Conservation (phyloP, 371 early-diverging fungal species). For the Mucor velutinosus region DNA sequence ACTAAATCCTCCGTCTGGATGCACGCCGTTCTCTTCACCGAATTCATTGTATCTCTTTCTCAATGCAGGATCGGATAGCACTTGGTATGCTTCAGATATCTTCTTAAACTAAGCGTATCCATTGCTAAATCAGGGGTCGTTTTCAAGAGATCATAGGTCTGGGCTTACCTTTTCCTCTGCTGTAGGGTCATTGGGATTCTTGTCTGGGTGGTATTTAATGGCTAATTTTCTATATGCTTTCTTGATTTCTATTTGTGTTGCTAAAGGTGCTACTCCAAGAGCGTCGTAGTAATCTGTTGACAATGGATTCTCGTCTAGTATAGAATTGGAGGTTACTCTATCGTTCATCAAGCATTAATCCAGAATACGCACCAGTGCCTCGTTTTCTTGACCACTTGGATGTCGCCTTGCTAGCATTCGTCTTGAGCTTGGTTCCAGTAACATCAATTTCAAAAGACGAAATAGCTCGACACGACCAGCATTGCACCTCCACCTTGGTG, state of each 20-base stretch:
- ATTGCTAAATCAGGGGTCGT: not conserved
- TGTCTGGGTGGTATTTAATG: constrained; percentile 87
- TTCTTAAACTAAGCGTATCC: constrained; percentile 70
- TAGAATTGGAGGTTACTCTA: not conserved
- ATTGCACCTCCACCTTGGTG: constrained; percentile 40
- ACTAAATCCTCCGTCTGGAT: constrained; percentile 78
- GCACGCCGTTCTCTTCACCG: constrained; percentile 70
- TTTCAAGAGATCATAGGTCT: not conserved
- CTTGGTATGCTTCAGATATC: constrained; percentile 95
- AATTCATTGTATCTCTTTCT: constrained; percentile 86
- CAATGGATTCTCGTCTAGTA: constrained; percentile 68
- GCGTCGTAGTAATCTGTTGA: constrained; percentile 78
- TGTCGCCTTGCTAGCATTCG: constrained; percentile 16
- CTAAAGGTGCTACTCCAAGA: constrained; percentile 53
- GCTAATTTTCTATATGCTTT: constrained; percentile 81
- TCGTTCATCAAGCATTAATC: not conserved
- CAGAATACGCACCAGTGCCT: constrained; percentile 17
- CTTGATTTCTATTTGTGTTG: constrained; percentile 72
- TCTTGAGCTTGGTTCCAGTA: constrained; percentile 34
- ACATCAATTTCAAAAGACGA: constrained; percentile 54
- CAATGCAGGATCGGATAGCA: constrained; percentile 84
- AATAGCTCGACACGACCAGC: constrained; percentile 56
- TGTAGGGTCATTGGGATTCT: constrained; percentile 73
- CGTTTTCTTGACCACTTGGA: constrained; percentile 42
- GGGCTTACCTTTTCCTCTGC: constrained; percentile 77